Percentiles rank a stretch among this genome's conserved stretches.
These are phyloP conservation scores for Talaromyces trachyspermus DNA, from an alignment of 495 filamentous ascomycete genomes.

Conservation along the genomic window DNA sequence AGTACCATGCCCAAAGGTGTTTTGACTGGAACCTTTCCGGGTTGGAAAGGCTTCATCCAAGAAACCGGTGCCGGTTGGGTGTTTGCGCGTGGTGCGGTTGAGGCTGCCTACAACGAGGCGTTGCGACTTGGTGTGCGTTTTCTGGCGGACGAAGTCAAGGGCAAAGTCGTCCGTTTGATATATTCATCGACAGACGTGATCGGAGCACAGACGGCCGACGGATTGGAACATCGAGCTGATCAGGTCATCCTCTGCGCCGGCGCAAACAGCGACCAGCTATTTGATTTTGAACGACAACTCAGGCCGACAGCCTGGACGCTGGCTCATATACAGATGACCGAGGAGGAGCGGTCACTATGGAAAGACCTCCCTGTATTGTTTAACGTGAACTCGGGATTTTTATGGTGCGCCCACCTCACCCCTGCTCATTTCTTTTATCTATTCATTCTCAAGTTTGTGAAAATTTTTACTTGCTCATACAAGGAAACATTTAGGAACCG, in stretches of 20 bases:
- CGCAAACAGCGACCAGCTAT: conserved; percentile 35
- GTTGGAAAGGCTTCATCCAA: conserved; percentile 44
- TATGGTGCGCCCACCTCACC: too few species aligned
- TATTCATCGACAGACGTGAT: conserved; percentile 26
- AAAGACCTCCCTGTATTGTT: conserved; percentile 43
- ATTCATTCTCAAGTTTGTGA: neutral
- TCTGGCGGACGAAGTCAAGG: conserved; percentile 29
- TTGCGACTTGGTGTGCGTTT: conserved; percentile 37
- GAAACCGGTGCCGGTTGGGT: conserved; percentile 42
- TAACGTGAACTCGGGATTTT: conserved; percentile 48
- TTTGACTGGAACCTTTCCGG: conserved; percentile 40
- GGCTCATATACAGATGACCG: conserved; percentile 41
- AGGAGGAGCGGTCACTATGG: conserved; percentile 33
- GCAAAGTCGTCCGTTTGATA: conserved; percentile 27
- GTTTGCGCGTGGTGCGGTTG: conserved; percentile 38
- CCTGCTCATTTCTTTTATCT: neutral
- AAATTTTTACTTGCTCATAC: neutral
- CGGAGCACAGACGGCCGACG: conserved; percentile 32
- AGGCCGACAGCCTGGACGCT: conserved; percentile 48
- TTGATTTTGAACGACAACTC: conserved; percentile 44
- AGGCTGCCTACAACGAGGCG: conserved; percentile 37
- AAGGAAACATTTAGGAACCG: conserved; percentile 31
- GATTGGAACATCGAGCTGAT: conserved; percentile 24
- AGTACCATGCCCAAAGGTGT: conserved; percentile 45
- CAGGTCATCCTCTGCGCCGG: conserved; percentile 41